phyloP scores from a whole-genome alignment of 1,284 basidiomycete genomes.

The Boletus semigastroideus region DNA sequence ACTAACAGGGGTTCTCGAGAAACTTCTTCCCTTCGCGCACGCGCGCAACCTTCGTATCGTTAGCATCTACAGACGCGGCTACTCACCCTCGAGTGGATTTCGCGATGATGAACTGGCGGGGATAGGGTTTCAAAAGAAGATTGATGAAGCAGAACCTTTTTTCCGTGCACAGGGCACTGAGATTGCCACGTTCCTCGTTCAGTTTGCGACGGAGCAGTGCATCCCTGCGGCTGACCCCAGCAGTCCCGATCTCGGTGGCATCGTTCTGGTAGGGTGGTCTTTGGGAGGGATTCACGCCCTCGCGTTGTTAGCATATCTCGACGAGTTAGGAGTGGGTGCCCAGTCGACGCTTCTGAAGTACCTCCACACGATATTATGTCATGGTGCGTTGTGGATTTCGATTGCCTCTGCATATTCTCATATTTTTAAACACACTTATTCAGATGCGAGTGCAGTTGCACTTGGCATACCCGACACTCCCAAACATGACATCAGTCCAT shows the following conservation, averaged over 20 bases:
- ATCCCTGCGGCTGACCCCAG: conserved; percentile 17
- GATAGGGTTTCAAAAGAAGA: conserved; percentile 17
- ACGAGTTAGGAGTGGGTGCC: conserved; percentile 10
- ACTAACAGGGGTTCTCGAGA: conserved; percentile 16
- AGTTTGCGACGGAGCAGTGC: conserved; percentile 19
- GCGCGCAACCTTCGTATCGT: conserved; percentile 27
- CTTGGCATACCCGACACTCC: conserved; percentile 5
- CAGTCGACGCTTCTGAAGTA: conserved; percentile 19
- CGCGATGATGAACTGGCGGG: conserved; percentile 7
- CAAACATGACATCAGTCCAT: not conserved
- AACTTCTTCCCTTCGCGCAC: conserved; percentile 24
- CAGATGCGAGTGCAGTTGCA: conserved; percentile 7
- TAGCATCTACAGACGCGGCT: conserved; percentile 27
- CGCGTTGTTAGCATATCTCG: conserved; percentile 22
- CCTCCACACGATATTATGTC: conserved; percentile 24
- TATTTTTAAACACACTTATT: not conserved
- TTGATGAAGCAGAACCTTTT: conserved; percentile 19
- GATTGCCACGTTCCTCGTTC: conserved; percentile 24
- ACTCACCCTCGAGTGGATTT: conserved; percentile 26
- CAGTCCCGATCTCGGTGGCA: conserved; percentile 11
- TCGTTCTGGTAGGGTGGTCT: conserved; percentile 29
- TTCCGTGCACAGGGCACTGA: conserved; percentile 24
- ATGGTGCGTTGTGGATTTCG: conserved; percentile 13
- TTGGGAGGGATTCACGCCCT: conserved; percentile 14
- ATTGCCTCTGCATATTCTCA: not conserved